Evolutionary conservation across 306 rosid species (phyloP).

Genomic region (Malus asiatica): DNA sequence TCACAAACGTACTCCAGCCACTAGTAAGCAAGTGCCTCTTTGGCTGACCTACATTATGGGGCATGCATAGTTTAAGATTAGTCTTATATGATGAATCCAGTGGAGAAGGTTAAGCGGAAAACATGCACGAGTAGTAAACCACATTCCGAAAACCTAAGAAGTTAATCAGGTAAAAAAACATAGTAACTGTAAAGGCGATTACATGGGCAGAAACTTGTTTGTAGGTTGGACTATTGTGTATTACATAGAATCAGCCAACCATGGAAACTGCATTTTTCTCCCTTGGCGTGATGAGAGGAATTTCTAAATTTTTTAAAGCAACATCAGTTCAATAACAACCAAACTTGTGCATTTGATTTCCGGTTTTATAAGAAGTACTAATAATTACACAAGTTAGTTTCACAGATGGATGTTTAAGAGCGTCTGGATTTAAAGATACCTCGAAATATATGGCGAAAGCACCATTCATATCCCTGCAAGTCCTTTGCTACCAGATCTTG

Average conservation of each 20-base stretch:
- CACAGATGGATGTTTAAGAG: not conserved
- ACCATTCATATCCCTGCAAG: slow-evolving; percentile 68
- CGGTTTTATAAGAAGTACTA: not conserved
- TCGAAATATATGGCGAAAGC: slow-evolving; percentile 54
- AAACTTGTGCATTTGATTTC: not conserved
- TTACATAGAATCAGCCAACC: not conserved
- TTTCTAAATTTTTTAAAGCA: not conserved
- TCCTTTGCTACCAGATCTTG: slow-evolving; percentile 55
- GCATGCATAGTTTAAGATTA: slow-evolving; percentile 1
- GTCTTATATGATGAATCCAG: not conserved
- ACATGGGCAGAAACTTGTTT: not conserved
- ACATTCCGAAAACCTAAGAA: not conserved
- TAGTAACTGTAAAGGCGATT: not conserved
- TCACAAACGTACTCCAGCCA: slow-evolving; percentile 69
- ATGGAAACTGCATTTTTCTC: not conserved
- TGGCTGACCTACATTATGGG: slow-evolving; percentile 47
- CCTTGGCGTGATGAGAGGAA: not conserved
- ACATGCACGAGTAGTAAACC: not conserved
- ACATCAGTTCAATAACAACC: not conserved
- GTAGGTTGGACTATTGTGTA: not conserved
- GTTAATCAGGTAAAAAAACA: not conserved
- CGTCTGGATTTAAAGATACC: slow-evolving; percentile 31
- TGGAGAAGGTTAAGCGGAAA: not conserved
- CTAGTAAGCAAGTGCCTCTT: slow-evolving; percentile 65
- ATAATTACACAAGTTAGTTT: not conserved